phyloP scores from a whole-genome alignment of 208 protist species.

The Leishmania tarentolae region DNA sequence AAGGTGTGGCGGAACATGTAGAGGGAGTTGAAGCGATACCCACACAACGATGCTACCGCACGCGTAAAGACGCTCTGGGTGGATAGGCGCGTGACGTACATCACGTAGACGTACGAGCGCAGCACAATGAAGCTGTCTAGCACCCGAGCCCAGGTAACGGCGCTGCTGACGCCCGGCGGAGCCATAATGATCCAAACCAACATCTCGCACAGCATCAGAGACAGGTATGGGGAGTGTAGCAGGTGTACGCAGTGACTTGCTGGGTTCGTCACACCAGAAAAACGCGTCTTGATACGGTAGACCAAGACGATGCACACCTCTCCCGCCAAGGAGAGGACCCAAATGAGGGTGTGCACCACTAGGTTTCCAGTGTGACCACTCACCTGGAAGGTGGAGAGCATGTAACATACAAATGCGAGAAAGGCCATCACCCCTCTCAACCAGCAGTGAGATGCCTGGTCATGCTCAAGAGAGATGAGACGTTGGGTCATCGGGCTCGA shows the following conservation, averaged over 20 bases:
- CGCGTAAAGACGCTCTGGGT: constrained; percentile 49
- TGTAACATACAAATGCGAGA: constrained; percentile 50
- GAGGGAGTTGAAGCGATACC: constrained; percentile 44
- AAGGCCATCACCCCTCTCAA: constrained; percentile 61
- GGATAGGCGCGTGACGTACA: constrained; percentile 47
- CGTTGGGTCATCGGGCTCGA: constrained; percentile 25
- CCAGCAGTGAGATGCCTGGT: constrained; percentile 41
- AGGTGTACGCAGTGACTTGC: constrained; percentile 34
- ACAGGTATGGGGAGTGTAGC: constrained; percentile 57
- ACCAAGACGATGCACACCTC: constrained; percentile 55
- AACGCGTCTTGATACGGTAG: constrained; percentile 59
- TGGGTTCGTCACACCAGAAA: constrained; percentile 55
- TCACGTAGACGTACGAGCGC: constrained; percentile 68
- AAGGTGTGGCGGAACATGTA: constrained; percentile 44
- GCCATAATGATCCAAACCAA: constrained; percentile 70
- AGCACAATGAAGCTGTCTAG: constrained; percentile 65
- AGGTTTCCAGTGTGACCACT: constrained; percentile 33
- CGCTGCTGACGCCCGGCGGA: constrained; percentile 44
- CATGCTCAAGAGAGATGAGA: constrained; percentile 50
- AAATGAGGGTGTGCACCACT: constrained; percentile 51
- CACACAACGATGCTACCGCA: constrained; percentile 47
- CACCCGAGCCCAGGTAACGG: constrained; percentile 26
- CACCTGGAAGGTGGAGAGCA: constrained; percentile 55
- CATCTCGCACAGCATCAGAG: constrained; percentile 56
- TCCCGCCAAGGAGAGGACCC: constrained; percentile 48